Base-by-base conservation (phyloP, 2,329 filamentous ascomycete genomes). In the Falciphora oryzae region DNA sequence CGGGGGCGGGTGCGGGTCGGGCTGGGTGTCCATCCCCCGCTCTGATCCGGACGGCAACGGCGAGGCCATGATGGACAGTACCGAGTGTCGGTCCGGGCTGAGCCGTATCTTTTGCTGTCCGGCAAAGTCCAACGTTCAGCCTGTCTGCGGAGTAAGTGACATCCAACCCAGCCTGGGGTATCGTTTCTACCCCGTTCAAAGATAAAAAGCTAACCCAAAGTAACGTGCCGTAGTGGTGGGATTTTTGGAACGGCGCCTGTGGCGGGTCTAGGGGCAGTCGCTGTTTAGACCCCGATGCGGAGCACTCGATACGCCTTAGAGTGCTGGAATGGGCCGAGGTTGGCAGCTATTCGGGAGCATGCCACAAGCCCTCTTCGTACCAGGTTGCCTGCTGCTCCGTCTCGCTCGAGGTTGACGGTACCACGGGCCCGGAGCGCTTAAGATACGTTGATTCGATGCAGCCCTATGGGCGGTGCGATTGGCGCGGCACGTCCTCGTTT, bases 41-140 rank as follows among this genome's bases (percentile, higher is more conserved):
- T 8, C 22, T 3, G 59, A 38, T 27, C 22, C 28, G 11, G 59
- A 32, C 22, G 31, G 31, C 14, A 16, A 27, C 28, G 59, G 31
- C 31, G 31, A 61, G 31, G 31, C 16, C 28, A 61, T 61, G 59
- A 61, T n/a, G 2, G 59, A 61, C 31, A 11, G 7, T 8, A 38
- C 6, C 7, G 2, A 11, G 14, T 61, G 59, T 14, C 28, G 59
- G 27, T 25, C 8, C 31, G 31, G 57, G 57, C 27, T 14, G 27
- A 13, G 28, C 27, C 59, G 31, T 6, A 11, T 44, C 28, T 61
- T 61, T 22, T 61, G 59, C 59, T 38, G 59, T 22, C 59, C 59
- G 16, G 59, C 13, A 38, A 31, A n/a, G 28, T 13, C 27, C 29
- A 27, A 11, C n/a, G 16, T 59, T 8, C 27, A 14, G 4, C 32